These are phyloP conservation scores for Piloderma croceum DNA, from an alignment of 768 basidiomycete species.

Conservation along the genomic window DNA sequence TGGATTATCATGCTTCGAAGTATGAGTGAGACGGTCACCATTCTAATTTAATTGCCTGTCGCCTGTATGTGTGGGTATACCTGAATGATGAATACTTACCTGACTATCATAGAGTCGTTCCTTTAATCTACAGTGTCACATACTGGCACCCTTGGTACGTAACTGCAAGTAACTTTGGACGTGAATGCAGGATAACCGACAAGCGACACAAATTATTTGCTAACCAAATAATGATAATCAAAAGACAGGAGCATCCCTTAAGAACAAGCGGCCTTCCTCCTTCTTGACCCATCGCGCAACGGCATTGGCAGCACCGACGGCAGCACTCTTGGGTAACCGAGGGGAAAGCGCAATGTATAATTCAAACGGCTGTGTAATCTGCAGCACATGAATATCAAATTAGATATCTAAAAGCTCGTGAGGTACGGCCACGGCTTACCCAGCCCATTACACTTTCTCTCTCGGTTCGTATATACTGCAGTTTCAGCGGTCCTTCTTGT, in stretches of 20 bases:
- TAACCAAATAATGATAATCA: constrained; percentile 30
- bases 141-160: too few species aligned
- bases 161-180: too few species aligned
- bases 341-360: constrained; percentile 82
- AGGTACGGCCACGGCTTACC: constrained; percentile 46
- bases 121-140: too few species aligned
- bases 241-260: constrained; percentile 88
- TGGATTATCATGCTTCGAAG: too few species aligned
- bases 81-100: too few species aligned
- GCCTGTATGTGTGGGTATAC: too few species aligned
- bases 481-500: constrained; percentile 71
- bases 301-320: constrained; percentile 82
- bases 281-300: constrained; percentile 89
- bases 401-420: not conserved
- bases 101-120: too few species aligned
- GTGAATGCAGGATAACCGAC: too few species aligned
- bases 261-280: constrained; percentile 76
- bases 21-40: too few species aligned
- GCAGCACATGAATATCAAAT: not conserved
- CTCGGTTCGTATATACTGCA: constrained; percentile 82
- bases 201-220: too few species aligned
- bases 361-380: constrained; percentile 95
- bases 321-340: constrained; percentile 80
- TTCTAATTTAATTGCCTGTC: too few species aligned
- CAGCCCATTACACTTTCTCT: constrained; percentile 91